These are phyloP conservation scores for Boletellus deceptivus DNA, from an alignment of 1,284 basidiomycete species.

Conservation along the genomic window DNA sequence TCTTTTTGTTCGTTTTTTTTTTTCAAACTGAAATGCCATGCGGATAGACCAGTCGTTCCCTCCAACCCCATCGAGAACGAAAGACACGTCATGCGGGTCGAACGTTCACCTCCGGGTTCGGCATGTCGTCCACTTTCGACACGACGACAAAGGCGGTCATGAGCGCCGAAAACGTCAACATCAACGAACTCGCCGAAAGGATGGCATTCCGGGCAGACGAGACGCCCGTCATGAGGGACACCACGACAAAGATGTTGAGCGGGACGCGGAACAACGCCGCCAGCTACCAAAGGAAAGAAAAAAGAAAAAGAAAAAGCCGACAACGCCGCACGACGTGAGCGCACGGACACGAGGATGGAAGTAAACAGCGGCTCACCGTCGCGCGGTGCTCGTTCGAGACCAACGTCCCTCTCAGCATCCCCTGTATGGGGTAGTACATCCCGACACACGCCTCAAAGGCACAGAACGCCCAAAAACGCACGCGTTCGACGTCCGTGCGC, in stretches of 20 bases:
- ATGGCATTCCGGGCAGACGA: conserved; percentile 63
- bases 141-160: conserved; percentile 55
- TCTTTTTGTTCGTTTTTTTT: too few species aligned
- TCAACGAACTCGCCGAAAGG: conserved; percentile 55
- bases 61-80: too few species aligned
- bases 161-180: conserved; percentile 59
- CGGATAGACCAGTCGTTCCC: too few species aligned
- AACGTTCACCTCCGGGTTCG: conserved; percentile 18
- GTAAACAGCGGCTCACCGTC: conserved; percentile 46
- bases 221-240: conserved; percentile 68
- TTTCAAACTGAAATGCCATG: too few species aligned
- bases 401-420: conserved; percentile 66
- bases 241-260: conserved; percentile 69
- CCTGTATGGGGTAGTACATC: conserved; percentile 76
- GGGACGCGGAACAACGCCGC: conserved; percentile 74
- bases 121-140: conserved; percentile 24
- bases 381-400: conserved; percentile 74
- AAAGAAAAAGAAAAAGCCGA: not conserved
- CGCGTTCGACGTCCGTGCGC: conserved; percentile 43
- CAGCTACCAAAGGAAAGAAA: conserved; percentile 41
- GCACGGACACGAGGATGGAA: not conserved
- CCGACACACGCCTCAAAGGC: conserved; percentile 74
- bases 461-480: conserved; percentile 72
- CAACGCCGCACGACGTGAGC: not conserved
- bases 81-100: conserved; percentile 13